Evolutionary conservation across 768 basidiomycete genomes (phyloP).

Genomic region (Mycena haematopus): DNA sequence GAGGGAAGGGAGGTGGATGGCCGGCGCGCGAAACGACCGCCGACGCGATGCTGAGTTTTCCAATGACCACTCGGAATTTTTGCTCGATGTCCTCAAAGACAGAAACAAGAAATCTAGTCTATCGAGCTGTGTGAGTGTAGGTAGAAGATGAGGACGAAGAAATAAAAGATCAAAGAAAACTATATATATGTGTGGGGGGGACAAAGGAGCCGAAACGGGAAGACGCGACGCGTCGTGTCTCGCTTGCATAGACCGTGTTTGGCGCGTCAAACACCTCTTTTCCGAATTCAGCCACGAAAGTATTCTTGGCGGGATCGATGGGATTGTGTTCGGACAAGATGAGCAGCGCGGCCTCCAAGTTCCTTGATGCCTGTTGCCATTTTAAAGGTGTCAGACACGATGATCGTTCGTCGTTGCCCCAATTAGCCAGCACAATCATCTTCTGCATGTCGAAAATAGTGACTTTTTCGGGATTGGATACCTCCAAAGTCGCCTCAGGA

Average conservation of each 20-base stretch:
- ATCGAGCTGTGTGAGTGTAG: slow-evolving; percentile 13
- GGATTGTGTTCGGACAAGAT: no score
- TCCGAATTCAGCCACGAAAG: no score
- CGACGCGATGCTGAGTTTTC: neutral
- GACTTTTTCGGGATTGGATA: slow-evolving; percentile 12
- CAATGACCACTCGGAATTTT: neutral
- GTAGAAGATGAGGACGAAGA: slow-evolving; percentile 11
- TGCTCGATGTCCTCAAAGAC: neutral
- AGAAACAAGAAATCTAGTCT: slow-evolving; percentile 3
- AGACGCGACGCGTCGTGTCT: neutral
- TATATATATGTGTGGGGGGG: no score
- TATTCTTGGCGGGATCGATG: no score
- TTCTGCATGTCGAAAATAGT: slow-evolving; percentile 5
- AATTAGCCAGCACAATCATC: neutral
- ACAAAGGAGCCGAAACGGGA: no score
- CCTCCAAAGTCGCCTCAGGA: neutral
- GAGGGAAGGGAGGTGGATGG: neutral
- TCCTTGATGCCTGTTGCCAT: slow-evolving; percentile 1
- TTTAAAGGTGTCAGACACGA: slow-evolving; percentile 3
- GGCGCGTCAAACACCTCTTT: no score
- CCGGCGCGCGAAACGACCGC: neutral
- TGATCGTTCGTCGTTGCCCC: slow-evolving; percentile 3
- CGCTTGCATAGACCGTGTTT: neutral
- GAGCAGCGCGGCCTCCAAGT: no score
- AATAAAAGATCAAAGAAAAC: no score